Conservation (phyloP, 208 protist species). For the Leishmania aethiopica region DNA sequence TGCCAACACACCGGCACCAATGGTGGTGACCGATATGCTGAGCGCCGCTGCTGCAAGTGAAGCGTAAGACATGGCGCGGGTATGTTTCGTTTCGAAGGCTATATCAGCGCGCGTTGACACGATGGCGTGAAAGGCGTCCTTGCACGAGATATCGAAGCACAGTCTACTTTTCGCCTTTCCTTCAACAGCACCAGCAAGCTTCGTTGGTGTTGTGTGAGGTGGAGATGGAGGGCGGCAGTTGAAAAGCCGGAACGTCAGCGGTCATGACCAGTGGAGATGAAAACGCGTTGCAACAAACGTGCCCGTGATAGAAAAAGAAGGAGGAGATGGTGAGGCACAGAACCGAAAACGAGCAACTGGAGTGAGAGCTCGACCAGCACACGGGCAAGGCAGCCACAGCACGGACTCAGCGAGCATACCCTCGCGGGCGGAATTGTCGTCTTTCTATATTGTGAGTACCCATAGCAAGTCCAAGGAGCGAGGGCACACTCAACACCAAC, state of each 20-base stretch:
- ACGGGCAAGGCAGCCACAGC: not conserved
- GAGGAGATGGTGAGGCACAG: not conserved
- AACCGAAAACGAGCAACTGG: not conserved
- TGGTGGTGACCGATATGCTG: conserved; percentile 66
- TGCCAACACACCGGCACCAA: conserved; percentile 63
- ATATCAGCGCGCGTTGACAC: not conserved
- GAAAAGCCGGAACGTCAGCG: not conserved
- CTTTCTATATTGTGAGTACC: not conserved
- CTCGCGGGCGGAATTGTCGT: not conserved
- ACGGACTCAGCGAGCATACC: too few relatives aligned
- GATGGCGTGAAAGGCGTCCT: not conserved
- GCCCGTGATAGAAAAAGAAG: not conserved
- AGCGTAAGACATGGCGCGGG: conserved; percentile 21
- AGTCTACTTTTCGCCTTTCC: not conserved
- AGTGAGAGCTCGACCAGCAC: not conserved
- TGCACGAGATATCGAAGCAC: not conserved
- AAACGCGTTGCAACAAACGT: not conserved
- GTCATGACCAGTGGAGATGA: not conserved
- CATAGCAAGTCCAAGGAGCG: not conserved
- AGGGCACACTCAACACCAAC: not conserved
- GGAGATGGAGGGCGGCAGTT: not conserved
- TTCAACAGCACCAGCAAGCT: not conserved
- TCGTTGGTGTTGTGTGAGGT: not conserved
- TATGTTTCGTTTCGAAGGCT: not conserved
- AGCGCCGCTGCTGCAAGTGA: conserved; percentile 50